Evolutionary conservation across 768 basidiomycete species (phyloP), one percentile per base, ranked within the genome.

Genomic region (Termitomyces sp.): DNA sequence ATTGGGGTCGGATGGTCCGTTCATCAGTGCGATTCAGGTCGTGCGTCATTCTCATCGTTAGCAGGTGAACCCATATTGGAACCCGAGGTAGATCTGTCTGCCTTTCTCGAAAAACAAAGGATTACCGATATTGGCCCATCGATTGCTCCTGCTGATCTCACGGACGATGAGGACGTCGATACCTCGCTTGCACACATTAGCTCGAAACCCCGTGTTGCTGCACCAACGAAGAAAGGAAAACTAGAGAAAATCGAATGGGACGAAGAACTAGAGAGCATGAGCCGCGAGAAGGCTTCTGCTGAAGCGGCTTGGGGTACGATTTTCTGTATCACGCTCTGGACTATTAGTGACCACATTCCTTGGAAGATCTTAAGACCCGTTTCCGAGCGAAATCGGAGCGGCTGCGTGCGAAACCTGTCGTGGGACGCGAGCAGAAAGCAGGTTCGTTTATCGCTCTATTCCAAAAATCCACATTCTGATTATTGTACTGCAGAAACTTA

Each of bases 291-390:
- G 65, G 80, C 81, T 2, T 79, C 81, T 5, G 89, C 90, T 0
- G 90, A 92, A 58, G 91, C 91, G 13, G 81, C 81, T 24, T 77
- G 89, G 79, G 91, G 91, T 89, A 76, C 62, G 22, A 18, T 27
- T 52, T 34, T 27, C 34, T 53, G 39, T 47, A 53, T 37, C 24
- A 44, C 13, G 16, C 33, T 47, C 33, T 39, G 24, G 58, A 26
- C 32, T 14, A 33, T 56, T 0, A 48, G 22, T 47, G 22, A 34
- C 5, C 36, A 34, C 13, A 6, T 32, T 14, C 24, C 5, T 30
- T 26, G 12, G 32, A 67, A 88, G 87, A 87, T 57, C 69, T 88
- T 22, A 87, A 86, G 64, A 71, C 72, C 2, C 75, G 85, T 33
- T 85, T 88, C 58, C 73, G 78, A 65, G 82, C 81, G 0, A 86